Conservation (phyloP, 805 yeast genomes). For the Pichia rugopelliculosa region DNA sequence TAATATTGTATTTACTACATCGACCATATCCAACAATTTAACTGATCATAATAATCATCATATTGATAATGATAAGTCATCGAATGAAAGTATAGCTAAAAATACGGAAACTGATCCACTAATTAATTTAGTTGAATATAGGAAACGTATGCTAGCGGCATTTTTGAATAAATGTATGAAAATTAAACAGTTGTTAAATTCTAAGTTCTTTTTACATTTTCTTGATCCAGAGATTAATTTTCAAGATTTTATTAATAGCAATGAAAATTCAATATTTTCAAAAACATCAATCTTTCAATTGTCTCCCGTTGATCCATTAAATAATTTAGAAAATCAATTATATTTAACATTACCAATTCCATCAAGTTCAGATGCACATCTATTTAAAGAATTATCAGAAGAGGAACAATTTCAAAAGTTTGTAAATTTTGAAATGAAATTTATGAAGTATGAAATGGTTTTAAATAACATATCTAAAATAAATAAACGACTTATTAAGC, state of each 20-base stretch:
- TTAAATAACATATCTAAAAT: constrained; percentile 28
- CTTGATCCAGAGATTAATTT: constrained; percentile 81
- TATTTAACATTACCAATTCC: constrained; percentile 62
- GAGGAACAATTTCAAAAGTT: constrained; percentile 26
- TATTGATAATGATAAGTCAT: not conserved
- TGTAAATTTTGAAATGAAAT: constrained; percentile 25
- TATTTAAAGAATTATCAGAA: constrained; percentile 20
- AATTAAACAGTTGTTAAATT: constrained; percentile 47
- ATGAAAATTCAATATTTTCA: constrained; percentile 45
- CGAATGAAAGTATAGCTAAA: not conserved
- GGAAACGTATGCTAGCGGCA: constrained; percentile 66
- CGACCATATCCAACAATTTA: not conserved
- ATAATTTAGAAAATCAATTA: constrained; percentile 42
- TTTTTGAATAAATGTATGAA: constrained; percentile 71
- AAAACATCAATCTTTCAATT: constrained; percentile 46
- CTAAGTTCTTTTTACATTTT: constrained; percentile 65
- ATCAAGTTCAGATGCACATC: constrained; percentile 21
- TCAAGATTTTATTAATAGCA: constrained; percentile 60
- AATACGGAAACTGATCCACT: constrained; percentile 1
- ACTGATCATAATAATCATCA: not conserved
- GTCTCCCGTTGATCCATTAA: constrained; percentile 55
- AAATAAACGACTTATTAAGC: constrained; percentile 41
- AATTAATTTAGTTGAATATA: constrained; percentile 38
- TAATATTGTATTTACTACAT: constrained; percentile 23
- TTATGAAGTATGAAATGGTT: constrained; percentile 27